Conservation (phyloP, 2,329 filamentous ascomycete genomes). For the Paecilomyces fulvus region DNA sequence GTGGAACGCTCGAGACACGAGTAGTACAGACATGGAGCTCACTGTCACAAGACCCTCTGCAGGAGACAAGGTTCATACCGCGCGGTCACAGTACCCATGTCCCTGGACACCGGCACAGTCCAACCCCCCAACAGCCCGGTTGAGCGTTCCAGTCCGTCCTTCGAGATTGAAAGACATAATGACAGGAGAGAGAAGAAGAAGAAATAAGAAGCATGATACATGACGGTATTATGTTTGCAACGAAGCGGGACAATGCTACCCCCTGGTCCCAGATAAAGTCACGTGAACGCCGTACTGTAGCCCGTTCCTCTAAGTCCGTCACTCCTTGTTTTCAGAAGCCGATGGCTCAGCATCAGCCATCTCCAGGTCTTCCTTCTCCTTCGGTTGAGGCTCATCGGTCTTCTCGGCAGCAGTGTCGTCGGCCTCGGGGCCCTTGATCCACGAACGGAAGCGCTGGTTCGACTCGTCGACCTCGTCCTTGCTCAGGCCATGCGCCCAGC, state of each 20-base stretch:
- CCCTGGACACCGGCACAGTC: neutral
- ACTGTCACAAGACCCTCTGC: neutral
- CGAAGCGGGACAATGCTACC: neutral
- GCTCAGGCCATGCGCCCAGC: conserved; percentile 42
- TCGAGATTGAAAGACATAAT: neutral
- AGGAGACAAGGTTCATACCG: too few species aligned
- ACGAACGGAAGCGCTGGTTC: conserved; percentile 40
- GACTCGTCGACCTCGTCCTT: conserved; percentile 42
- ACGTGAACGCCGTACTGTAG: conserved; percentile 5
- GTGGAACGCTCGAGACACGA: neutral
- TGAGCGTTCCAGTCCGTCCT: neutral
- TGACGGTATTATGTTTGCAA: neutral
- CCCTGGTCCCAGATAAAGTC: neutral
- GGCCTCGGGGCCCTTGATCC: conserved; percentile 29
- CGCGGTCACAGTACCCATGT: too few species aligned
- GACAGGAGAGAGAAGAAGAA: neutral
- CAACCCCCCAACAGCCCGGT: neutral
- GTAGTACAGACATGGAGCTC: neutral
- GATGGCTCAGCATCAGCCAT: conserved; percentile 27
- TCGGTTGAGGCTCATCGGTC: conserved; percentile 5
- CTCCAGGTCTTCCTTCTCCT: conserved; percentile 19
- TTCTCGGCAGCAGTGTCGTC: conserved; percentile 12
- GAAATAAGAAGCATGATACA: neutral
- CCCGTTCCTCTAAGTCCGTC: conserved; percentile 2
- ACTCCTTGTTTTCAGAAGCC: conserved; percentile 12